Conservation (phyloP, 192 early-diverging fungal species). For the Rhizophagus sp. region DNA sequence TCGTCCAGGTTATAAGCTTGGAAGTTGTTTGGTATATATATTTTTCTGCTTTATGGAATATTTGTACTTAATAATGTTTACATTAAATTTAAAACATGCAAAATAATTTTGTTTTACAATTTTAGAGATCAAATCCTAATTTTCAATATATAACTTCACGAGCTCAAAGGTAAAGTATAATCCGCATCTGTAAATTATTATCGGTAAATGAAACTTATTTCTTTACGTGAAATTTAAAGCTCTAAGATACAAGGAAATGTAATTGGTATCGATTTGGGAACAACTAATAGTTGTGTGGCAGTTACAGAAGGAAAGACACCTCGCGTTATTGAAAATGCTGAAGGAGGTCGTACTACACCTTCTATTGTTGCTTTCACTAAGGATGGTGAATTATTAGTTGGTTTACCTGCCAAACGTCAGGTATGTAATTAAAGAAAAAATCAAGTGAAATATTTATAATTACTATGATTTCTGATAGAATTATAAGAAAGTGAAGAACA, state of each 20-base stretch:
- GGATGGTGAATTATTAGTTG: constrained; percentile 95
- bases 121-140: not conserved
- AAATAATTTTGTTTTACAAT: not conserved
- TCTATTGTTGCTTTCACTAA: constrained; percentile 96
- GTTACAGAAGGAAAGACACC: constrained; percentile 99
- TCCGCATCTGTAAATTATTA: not conserved
- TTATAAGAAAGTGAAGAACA: not conserved
- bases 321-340: constrained; percentile 96
- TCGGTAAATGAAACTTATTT: not conserved
- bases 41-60: not conserved
- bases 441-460: not conserved
- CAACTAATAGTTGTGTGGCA: constrained; percentile 99
- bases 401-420: constrained; percentile 96
- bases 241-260: constrained; percentile 88
- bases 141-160: not conserved
- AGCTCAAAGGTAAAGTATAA: not conserved
- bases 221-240: constrained; percentile 24
- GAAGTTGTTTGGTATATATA: not conserved
- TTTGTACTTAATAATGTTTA: not conserved
- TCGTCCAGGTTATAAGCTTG: not conserved
- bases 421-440: constrained; percentile 32
- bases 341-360: constrained; percentile 95
- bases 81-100: not conserved
- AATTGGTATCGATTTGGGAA: constrained; percentile 99
- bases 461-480: not conserved